These are phyloP conservation scores for Meripilus lineatus DNA, from an alignment of 1,284 basidiomycete genomes.

Conservation along the genomic window DNA sequence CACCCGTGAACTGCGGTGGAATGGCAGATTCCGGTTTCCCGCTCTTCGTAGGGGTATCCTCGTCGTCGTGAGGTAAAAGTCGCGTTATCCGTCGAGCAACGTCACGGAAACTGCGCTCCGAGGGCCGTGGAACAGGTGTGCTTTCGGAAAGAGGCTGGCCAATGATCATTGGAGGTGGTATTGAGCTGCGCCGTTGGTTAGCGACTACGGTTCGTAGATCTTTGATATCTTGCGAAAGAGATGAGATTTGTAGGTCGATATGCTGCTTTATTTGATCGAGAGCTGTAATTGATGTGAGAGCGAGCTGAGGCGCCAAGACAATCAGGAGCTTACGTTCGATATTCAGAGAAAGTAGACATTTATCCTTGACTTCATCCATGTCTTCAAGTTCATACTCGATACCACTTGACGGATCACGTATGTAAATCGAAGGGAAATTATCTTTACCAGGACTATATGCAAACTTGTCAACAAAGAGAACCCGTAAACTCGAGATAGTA, in stretches of 20 bases:
- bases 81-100: conserved; percentile 68
- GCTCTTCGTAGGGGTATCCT: conserved; percentile 26
- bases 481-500: conserved; percentile 69
- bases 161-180: conserved; percentile 38
- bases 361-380: conserved; percentile 88
- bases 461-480: conserved; percentile 95
- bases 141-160: conserved; percentile 56
- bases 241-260: conserved; percentile 86
- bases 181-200: conserved; percentile 43
- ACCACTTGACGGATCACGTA: conserved; percentile 86
- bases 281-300: conserved; percentile 45
- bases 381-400: conserved; percentile 97
- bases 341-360: conserved; percentile 85
- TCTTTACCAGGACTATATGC: conserved; percentile 91
- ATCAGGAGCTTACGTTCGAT: conserved; percentile 80
- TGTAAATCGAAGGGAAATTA: conserved; percentile 95
- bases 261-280: conserved; percentile 99
- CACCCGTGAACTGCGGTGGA: conserved; percentile 59
- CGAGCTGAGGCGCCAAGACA: neutral
- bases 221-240: conserved; percentile 87
- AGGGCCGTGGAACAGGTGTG: conserved; percentile 57
- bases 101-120: conserved; percentile 66
- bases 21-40: conserved; percentile 21
- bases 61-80: conserved; percentile 40
- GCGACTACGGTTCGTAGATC: conserved; percentile 75